A percentile compares a stretch with the other conserved stretches of the same genome.
Conservation (phyloP, 352 stramenopile species). For the Phytophthora melonis region DNA sequence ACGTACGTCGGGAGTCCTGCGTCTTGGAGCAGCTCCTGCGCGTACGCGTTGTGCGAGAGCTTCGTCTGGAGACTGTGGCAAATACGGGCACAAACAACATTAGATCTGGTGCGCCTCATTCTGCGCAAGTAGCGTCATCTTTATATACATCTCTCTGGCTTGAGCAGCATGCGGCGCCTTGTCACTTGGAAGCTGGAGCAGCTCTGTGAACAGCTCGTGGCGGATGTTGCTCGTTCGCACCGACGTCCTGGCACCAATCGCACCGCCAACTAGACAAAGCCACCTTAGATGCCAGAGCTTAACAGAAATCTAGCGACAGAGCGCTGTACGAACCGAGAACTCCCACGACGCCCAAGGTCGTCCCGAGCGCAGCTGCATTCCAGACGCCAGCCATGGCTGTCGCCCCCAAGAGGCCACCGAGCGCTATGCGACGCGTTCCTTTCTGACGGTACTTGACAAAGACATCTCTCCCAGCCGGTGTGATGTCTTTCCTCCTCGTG, state of each 20-base stretch:
- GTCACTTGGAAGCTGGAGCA: conserved; percentile 29
- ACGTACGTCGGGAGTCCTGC: conserved; percentile 6
- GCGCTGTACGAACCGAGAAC: conserved; percentile 19
- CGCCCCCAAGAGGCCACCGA: conserved; percentile 26
- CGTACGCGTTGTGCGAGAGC: conserved; percentile 28
- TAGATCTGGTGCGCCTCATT: background rate
- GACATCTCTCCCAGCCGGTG: conserved; percentile 27
- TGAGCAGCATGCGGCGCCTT: conserved; percentile 29
- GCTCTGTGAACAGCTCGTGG: conserved; percentile 25
- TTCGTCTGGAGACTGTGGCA: conserved; percentile 34
- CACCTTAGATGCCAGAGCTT: background rate
- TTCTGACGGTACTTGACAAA: conserved; percentile 26
- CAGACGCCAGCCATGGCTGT: conserved; percentile 32
- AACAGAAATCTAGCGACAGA: background rate
- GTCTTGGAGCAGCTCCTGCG: conserved; percentile 29
- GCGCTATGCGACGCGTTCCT: conserved; percentile 16
- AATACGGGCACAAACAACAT: background rate
- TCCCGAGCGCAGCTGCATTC: conserved; percentile 25
- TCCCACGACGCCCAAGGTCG: conserved; percentile 22
- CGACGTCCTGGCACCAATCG: conserved; percentile 24
- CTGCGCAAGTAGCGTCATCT: background rate
- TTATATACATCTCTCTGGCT: conserved; percentile 9
- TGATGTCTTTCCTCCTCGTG: conserved; percentile 16
- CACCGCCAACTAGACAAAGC: conserved; percentile 18
- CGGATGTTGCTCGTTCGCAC: conserved; percentile 25